Conservation (phyloP, 176 grass and related monocot genomes). For the Oryza meyeriana region DNA sequence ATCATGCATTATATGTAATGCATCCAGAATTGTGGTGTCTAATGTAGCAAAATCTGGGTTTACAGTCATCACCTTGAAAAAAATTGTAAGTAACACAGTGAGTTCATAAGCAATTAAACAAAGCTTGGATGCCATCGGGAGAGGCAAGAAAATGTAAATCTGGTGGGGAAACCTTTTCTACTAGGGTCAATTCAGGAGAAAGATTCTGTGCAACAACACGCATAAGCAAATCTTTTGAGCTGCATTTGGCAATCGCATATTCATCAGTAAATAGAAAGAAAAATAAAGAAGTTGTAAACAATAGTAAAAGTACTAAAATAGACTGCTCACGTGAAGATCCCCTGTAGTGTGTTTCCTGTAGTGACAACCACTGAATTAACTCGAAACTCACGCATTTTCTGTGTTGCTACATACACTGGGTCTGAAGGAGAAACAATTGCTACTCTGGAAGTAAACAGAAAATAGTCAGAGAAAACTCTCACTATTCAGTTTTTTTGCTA, state of each 20-base stretch:
- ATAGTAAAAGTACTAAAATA: slow-evolving; percentile 18
- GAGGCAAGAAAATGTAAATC: slow-evolving; percentile 26
- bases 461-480: not conserved
- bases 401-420: slow-evolving; percentile 76
- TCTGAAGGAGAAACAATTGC: slow-evolving; percentile 88
- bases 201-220: slow-evolving; percentile 90
- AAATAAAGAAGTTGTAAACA: slow-evolving; percentile 1
- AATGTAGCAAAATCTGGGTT: slow-evolving; percentile 83
- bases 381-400: slow-evolving; percentile 83
- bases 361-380: slow-evolving; percentile 83
- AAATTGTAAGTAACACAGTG: slow-evolving; percentile 1
- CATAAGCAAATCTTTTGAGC: slow-evolving; percentile 98
- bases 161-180: slow-evolving; percentile 76
- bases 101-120: slow-evolving; percentile 27
- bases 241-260: slow-evolving; percentile 45
- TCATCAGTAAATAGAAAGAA: slow-evolving; percentile 9
- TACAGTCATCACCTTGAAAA: slow-evolving; percentile 77
- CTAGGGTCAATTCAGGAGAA: slow-evolving; percentile 86
- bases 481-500: slow-evolving; percentile 12
- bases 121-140: not conserved
- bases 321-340: slow-evolving; percentile 80
- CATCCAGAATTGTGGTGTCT: slow-evolving; percentile 93
- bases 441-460: slow-evolving; percentile 56
- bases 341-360: slow-evolving; percentile 76
- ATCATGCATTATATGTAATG: slow-evolving; percentile 96